Conservation (phyloP, 768 basidiomycete species). For the Termitomyces sp. region DNA sequence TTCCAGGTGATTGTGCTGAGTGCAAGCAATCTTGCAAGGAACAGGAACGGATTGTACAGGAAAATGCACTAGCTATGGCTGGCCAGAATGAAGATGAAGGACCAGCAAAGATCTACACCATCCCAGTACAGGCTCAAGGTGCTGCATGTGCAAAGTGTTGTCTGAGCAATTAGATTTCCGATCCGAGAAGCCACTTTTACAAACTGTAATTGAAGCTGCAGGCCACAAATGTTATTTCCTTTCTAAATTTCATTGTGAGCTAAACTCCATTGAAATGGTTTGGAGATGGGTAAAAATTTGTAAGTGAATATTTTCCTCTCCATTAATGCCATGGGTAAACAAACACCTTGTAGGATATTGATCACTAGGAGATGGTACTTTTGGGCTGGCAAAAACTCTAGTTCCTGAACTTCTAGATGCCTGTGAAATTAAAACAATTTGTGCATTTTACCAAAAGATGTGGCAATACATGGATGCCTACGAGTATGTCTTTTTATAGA, state of each 20-base stretch:
- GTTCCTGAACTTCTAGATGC: neutral
- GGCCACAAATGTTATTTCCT: neutral
- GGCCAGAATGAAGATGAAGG: neutral
- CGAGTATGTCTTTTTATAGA: too few relatives aligned
- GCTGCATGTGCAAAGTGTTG: neutral
- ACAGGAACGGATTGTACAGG: neutral
- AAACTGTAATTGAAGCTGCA: neutral
- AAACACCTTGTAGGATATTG: neutral
- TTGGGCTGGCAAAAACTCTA: neutral
- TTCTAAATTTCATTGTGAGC: neutral
- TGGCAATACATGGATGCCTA: too few relatives aligned
- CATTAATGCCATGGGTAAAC: neutral
- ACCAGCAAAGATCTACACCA: neutral
- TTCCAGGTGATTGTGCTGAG: neutral
- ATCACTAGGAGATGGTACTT: neutral
- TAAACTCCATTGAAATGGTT: neutral
- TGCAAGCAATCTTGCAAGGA: neutral
- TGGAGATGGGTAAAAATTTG: neutral
- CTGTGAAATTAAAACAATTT: too few relatives aligned
- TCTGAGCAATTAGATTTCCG: neutral
- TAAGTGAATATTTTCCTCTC: too few relatives aligned
- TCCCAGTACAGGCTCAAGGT: neutral
- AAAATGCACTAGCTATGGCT: neutral
- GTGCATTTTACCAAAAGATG: too few relatives aligned
- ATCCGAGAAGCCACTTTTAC: neutral